Percentiles rank a stretch among this genome's conserved stretches.
Conservation (phyloP, 2,329 filamentous ascomycete species). For the Ascochyta koolunga region DNA sequence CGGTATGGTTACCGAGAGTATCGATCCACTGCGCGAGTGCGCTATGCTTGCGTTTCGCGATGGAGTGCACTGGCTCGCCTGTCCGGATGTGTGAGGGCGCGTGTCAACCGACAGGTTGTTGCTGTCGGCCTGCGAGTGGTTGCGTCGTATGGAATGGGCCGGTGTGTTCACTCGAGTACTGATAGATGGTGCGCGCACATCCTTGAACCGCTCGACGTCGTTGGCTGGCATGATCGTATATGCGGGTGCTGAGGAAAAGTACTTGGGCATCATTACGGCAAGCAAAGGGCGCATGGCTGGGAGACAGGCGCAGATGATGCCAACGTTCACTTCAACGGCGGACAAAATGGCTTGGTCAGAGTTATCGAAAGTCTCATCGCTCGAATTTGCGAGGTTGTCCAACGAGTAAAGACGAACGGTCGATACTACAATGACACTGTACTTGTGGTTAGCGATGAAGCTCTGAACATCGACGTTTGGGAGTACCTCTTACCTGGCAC, state of each 20-base stretch:
- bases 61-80: conserved; percentile 11
- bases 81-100: conserved; percentile 1
- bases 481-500: conserved; percentile 40
- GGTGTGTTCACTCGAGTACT: conserved; percentile 19
- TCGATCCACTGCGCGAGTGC: background rate
- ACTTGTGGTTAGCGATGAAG: conserved; percentile 8
- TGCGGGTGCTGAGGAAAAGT: conserved; percentile 31
- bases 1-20: conserved; percentile 1
- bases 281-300: conserved; percentile 44
- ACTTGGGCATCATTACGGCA: conserved; percentile 48
- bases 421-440: conserved; percentile 42
- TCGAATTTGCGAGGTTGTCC: conserved; percentile 34
- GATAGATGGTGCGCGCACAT: conserved; percentile 14
- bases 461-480: too few relatives aligned
- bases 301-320: conserved; percentile 45
- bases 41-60: conserved; percentile 14
- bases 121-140: conserved; percentile 17
- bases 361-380: conserved; percentile 43
- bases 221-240: conserved; percentile 18
- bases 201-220: conserved; percentile 33
- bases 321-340: conserved; percentile 41
- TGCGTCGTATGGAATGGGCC: background rate
- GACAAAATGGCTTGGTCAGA: conserved; percentile 40
- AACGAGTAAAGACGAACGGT: conserved; percentile 43
- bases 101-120: conserved; percentile 11